Conservation (phyloP, 2,329 filamentous ascomycete genomes). For the Colletotrichum godetiae region DNA sequence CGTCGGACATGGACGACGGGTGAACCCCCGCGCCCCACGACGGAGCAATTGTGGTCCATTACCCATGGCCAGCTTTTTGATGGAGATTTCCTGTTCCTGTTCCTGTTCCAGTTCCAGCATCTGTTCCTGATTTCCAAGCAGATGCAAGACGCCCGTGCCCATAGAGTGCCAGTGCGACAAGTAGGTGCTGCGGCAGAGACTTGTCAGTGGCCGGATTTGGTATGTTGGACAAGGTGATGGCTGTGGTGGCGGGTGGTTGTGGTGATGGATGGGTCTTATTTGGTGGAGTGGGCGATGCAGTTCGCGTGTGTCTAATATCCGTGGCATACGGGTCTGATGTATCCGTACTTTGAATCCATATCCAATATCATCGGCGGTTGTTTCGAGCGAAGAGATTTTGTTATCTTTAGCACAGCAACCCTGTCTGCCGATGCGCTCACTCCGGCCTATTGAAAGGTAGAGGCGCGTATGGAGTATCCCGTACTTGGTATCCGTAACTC, state of each 20-base stretch:
- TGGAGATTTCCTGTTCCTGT: conserved; percentile 2
- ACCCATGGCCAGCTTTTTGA: not conserved
- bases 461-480: not conserved
- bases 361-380: conserved; percentile 20
- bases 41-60: conserved; percentile 17
- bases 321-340: conserved; percentile 4
- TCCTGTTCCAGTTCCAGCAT: conserved; percentile 9
- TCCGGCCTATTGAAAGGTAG: conserved; percentile 1
- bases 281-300: conserved; percentile 22
- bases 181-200: conserved; percentile 23
- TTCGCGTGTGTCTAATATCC: conserved; percentile 31
- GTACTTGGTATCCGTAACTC: not conserved
- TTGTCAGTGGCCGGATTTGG: conserved; percentile 21
- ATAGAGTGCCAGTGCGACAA: conserved; percentile 13
- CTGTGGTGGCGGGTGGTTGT: conserved; percentile 2
- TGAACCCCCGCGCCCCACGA: conserved; percentile 24
- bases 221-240: conserved; percentile 7
- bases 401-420: conserved; percentile 26
- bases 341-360: conserved; percentile 2
- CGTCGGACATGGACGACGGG: not conserved
- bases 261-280: conserved; percentile 15
- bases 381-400: conserved; percentile 3
- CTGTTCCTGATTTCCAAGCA: conserved; percentile 29
- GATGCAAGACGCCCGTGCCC: conserved; percentile 21
- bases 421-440: conserved; percentile 7